Percentiles rank a stretch among this genome's conserved stretches.
phyloP scores from a whole-genome alignment of 495 filamentous ascomycete species.

The Lindgomyces ingoldianus region DNA sequence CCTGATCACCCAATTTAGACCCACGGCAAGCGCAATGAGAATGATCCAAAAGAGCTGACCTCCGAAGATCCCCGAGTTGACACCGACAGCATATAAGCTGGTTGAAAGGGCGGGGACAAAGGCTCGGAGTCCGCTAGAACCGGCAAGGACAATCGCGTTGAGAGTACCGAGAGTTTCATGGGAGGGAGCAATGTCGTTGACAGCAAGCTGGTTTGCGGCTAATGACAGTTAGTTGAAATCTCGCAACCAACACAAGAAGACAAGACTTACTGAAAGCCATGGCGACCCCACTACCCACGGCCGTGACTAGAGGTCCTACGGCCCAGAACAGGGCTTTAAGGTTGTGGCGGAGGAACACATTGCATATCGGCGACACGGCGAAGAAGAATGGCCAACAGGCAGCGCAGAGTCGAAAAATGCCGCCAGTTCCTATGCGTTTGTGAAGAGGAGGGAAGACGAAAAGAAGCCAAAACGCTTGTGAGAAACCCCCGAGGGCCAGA shows the following conservation, averaged over 20 bases:
- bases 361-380: constrained; percentile 51
- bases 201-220: constrained; percentile 62
- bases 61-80: constrained; percentile 54
- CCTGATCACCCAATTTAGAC: constrained; percentile 49
- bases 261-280: constrained; percentile 62
- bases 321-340: constrained; percentile 57
- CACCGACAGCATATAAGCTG: constrained; percentile 63
- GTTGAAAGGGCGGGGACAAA: constrained; percentile 63
- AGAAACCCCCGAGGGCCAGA: constrained; percentile 58
- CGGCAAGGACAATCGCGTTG: constrained; percentile 63
- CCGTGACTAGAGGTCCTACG: constrained; percentile 45
- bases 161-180: constrained; percentile 61
- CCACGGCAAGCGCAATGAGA: constrained; percentile 51
- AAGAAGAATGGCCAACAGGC: constrained; percentile 62
- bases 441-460: constrained; percentile 64
- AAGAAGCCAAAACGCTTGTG: constrained; percentile 67
- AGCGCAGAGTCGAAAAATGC: constrained; percentile 57
- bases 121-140: constrained; percentile 55
- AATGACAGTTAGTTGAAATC: constrained; percentile 2
- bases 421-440: constrained; percentile 59
- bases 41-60: constrained; percentile 71
- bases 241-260: background rate
- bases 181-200: constrained; percentile 68
- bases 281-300: constrained; percentile 58
- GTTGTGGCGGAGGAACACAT: constrained; percentile 52